These are phyloP conservation scores for Globisporangium canariense DNA, from an alignment of 352 stramenopile genomes.

Conservation along the genomic window DNA sequence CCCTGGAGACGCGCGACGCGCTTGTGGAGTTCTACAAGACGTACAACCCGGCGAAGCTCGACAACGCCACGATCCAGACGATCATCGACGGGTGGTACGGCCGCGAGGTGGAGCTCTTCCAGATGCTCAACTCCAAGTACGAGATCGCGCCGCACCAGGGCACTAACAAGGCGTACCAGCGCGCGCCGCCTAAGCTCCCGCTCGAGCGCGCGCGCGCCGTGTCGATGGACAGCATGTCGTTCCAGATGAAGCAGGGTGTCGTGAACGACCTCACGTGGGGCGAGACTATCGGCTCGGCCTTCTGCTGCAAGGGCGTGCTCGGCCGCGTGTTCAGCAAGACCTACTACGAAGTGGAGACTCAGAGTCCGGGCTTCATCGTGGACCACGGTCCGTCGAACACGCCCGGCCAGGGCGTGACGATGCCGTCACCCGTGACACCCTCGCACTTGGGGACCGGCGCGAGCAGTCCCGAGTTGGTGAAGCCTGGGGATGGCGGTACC, in stretches of 20 bases:
- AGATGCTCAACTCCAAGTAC: slow-evolving; percentile 87
- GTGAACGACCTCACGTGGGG: slow-evolving; percentile 55
- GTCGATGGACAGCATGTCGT: slow-evolving; percentile 53
- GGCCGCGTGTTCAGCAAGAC: slow-evolving; percentile 53
- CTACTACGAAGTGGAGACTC: slow-evolving; percentile 82
- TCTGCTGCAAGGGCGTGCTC: slow-evolving; percentile 69
- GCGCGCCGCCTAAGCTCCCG: slow-evolving; percentile 39
- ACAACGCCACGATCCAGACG: slow-evolving; percentile 82
- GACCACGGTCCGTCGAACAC: slow-evolving; percentile 55
- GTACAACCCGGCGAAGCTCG: slow-evolving; percentile 83
- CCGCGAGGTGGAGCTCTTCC: slow-evolving; percentile 81
- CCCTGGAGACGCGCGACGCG: slow-evolving; percentile 67
- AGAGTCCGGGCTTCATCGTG: slow-evolving; percentile 60
- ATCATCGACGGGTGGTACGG: slow-evolving; percentile 86
- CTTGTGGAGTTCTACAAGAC: slow-evolving; percentile 80
- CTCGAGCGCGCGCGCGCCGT: slow-evolving; percentile 56
- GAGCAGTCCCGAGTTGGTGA: slow-evolving; percentile 28
- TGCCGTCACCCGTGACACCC: slow-evolving; percentile 55
- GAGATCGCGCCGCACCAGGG: slow-evolving; percentile 78
- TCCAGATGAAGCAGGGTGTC: slow-evolving; percentile 49
- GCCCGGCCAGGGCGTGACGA: slow-evolving; percentile 55
- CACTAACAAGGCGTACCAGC: slow-evolving; percentile 45
- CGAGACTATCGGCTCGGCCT: slow-evolving; percentile 48
- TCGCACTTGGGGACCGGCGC: slow-evolving; percentile 29
- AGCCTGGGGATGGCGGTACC: slow-evolving; percentile 18